phyloP scores from a whole-genome alignment of 129 eudicot species.

The Ambrosia trifida region DNA sequence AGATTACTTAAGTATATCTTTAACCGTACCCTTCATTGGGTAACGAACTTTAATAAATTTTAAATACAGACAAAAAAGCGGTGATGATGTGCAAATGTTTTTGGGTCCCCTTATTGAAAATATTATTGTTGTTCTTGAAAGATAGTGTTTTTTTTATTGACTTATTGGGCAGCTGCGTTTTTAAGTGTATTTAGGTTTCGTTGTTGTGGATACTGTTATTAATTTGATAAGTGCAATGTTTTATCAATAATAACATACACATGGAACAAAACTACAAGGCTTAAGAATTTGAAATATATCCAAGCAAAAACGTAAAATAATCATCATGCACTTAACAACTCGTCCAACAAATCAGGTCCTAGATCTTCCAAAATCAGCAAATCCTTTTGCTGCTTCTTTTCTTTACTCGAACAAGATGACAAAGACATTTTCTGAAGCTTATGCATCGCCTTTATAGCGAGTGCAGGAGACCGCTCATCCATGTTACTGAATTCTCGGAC shows the following conservation, averaged over 20 bases:
- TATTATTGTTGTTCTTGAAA: too few species aligned
- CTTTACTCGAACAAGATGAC: constrained; percentile 7
- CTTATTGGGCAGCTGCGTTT: too few species aligned
- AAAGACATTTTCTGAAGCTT: constrained; percentile 26
- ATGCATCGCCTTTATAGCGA: constrained; percentile 48
- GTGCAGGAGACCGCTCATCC: constrained; percentile 42
- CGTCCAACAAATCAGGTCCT: constrained; percentile 52
- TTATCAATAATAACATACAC: background rate
- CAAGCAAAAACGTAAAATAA: background rate
- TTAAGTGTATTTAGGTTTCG: too few species aligned
- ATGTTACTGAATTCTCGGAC: background rate
- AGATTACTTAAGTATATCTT: too few species aligned
- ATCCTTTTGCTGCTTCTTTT: constrained; percentile 17
- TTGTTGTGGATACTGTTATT: too few species aligned
- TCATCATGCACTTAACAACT: constrained; percentile 33
- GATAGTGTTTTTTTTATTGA: too few species aligned
- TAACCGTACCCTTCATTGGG: too few species aligned
- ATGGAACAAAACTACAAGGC: background rate
- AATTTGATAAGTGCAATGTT: background rate
- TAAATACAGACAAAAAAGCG: too few species aligned
- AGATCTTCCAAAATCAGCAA: constrained; percentile 46
- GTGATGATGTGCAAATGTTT: too few species aligned
- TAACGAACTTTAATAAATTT: too few species aligned
- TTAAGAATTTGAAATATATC: background rate
- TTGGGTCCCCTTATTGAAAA: too few species aligned